These are phyloP conservation scores for Colletotrichum acutatum DNA, from an alignment of 2,329 filamentous ascomycete species.

Conservation along the genomic window DNA sequence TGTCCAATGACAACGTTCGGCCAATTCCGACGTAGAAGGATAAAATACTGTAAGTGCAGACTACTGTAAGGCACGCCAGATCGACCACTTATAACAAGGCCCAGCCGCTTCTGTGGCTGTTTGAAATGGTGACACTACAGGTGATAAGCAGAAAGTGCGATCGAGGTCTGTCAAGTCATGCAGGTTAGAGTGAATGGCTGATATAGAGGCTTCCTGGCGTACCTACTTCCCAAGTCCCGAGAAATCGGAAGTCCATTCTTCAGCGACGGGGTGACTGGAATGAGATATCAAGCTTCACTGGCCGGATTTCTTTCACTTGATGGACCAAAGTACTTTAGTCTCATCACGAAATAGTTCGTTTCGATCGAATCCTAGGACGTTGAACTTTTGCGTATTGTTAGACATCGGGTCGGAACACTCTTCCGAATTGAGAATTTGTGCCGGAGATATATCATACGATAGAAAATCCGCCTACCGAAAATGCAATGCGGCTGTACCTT, in stretches of 20 bases:
- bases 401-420: background rate
- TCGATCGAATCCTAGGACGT: background rate
- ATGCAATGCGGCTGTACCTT: background rate
- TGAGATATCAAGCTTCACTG: background rate
- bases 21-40: background rate
- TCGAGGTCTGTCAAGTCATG: background rate
- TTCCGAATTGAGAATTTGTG: background rate
- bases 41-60: background rate
- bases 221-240: background rate
- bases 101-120: background rate
- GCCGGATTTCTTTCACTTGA: background rate
- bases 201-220: background rate
- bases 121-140: background rate
- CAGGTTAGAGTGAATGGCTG: background rate
- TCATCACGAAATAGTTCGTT: too few relatives aligned
- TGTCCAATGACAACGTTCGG: background rate
- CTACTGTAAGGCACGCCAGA: background rate
- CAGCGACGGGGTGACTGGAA: too few relatives aligned
- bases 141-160: background rate
- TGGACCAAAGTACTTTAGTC: background rate
- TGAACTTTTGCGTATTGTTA: background rate
- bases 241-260: background rate
- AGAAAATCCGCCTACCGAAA: background rate
- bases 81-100: background rate
- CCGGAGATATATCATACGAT: slow-evolving; percentile 7